These are phyloP conservation scores for Cladorrhinum samala DNA, from an alignment of 495 filamentous ascomycete genomes.

Conservation along the genomic window DNA sequence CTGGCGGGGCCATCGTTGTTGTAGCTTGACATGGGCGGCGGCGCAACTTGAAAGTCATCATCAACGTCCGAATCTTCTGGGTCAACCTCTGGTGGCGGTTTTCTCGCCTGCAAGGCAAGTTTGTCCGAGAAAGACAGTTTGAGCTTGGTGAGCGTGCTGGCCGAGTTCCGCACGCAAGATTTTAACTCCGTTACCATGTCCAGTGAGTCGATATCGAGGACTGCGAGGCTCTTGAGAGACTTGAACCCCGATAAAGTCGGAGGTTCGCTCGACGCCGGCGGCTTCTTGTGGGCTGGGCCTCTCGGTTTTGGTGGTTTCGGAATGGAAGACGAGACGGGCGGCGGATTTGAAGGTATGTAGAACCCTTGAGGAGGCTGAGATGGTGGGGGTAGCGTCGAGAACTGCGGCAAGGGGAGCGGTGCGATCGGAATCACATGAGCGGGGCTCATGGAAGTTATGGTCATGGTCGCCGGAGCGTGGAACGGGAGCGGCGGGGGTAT, in stretches of 20 bases:
- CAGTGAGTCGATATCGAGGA: slow-evolving; percentile 52
- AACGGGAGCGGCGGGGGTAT: slow-evolving; percentile 36
- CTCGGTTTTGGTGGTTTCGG: slow-evolving; percentile 22
- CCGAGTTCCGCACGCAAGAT: slow-evolving; percentile 45
- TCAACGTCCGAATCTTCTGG: slow-evolving; percentile 50
- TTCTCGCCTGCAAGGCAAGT: slow-evolving; percentile 46
- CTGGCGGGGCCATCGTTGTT: slow-evolving; percentile 32
- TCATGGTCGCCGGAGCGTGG: background rate
- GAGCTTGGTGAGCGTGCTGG: slow-evolving; percentile 44
- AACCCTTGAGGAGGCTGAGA: slow-evolving; percentile 15
- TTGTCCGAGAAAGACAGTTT: slow-evolving; percentile 53
- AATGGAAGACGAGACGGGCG: slow-evolving; percentile 15
- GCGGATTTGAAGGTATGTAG: slow-evolving; percentile 16
- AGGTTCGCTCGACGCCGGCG: slow-evolving; percentile 21
- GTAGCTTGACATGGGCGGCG: slow-evolving; percentile 8
- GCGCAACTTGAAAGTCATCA: slow-evolving; percentile 34
- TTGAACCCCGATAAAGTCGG: slow-evolving; percentile 53
- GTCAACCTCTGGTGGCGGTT: slow-evolving; percentile 40
- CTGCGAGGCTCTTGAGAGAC: slow-evolving; percentile 44
- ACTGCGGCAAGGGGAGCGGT: slow-evolving; percentile 1
- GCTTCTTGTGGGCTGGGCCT: slow-evolving; percentile 13
- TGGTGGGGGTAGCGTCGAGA: slow-evolving; percentile 7
- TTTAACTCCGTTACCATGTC: slow-evolving; percentile 51
- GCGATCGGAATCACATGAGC: slow-evolving; percentile 4
- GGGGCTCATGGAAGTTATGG: background rate